Base-by-base conservation (phyloP, 805 yeast species). In the Pichia ethanolica region DNA sequence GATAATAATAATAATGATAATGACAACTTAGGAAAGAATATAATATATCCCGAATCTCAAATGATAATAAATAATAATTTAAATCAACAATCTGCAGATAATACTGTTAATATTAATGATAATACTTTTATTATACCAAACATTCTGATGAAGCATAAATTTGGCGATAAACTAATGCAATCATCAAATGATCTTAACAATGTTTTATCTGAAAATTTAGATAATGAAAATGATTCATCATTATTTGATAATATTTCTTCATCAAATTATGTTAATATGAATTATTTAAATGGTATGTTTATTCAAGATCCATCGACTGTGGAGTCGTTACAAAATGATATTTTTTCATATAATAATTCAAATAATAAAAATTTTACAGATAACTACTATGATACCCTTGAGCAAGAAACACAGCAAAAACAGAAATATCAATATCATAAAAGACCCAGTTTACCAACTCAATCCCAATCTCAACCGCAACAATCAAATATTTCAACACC, bases 121-220 rank as follows among this genome's bases (percentile, higher is more conserved):
- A 50, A 41, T 28, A 41, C 54, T 5, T 63, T 62, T 43, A 55
- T 64, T 28, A 56, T 58, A 27, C 68, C 68, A 4, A 53, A 64
- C 5, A 52, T 61, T 53, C 45, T 64, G 28, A 52, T 62, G 53
- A 64, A 60, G 36, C 39, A 45, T 35, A 61, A 61, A 45, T 64
- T 63, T 52, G 66, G 66, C 25, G 66, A 64, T 30, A 61, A 58
- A 46, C 44, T 63, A 26, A n/a, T 44, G 4, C 42, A 42, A 35
- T 32, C 49, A 7, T 34, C 49, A 11, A 39, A 48, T 44, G 45
- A 48, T 36, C 13, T 40, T 9, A 39, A 44, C 35, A 13, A 37
- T 39, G 42, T 44, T 10, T 34, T 42, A 10, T 11, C 40, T 25
- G 35, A 33, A 5, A 41, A 41, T 13, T 8, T 35, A 11, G 36